Evolutionary conservation across 1,139 yeast species (phyloP).

Genomic region (Saccharomyces hybrid): DNA sequence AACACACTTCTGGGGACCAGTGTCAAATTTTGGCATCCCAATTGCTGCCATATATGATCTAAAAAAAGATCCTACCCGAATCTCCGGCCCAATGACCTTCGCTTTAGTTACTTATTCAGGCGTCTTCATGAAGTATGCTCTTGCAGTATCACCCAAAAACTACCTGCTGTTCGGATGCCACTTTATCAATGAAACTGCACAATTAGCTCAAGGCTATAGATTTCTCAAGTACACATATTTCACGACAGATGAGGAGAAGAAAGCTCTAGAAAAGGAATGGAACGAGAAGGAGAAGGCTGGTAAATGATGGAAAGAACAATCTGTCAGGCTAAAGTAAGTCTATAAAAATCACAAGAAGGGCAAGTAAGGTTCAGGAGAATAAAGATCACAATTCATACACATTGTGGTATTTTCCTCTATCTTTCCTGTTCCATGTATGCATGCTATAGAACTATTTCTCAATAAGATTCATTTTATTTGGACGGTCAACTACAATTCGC

Average conservation of each 20-base stretch:
- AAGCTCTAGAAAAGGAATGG: slow-evolving; percentile 14
- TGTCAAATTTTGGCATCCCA: slow-evolving; percentile 95
- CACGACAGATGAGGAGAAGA: slow-evolving; percentile 19
- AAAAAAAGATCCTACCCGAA: slow-evolving; percentile 84
- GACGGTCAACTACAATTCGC: not conserved
- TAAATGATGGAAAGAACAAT: not conserved
- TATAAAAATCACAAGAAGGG: not conserved
- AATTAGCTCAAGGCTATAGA: slow-evolving; percentile 81
- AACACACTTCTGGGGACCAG: slow-evolving; percentile 81
- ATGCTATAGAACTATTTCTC: not conserved
- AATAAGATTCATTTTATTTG: not conserved
- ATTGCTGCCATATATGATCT: slow-evolving; percentile 92
- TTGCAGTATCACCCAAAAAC: slow-evolving; percentile 85
- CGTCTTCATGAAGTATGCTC: slow-evolving; percentile 79
- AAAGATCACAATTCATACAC: not conserved
- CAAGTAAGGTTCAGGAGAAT: not conserved
- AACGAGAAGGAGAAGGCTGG: slow-evolving; percentile 5
- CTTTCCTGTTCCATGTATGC: not conserved
- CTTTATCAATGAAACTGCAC: slow-evolving; percentile 79
- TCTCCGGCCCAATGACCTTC: slow-evolving; percentile 96
- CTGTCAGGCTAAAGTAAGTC: not conserved
- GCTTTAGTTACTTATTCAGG: slow-evolving; percentile 78
- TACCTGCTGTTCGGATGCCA: slow-evolving; percentile 91
- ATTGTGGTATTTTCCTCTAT: not conserved
- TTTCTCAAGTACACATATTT: slow-evolving; percentile 62